A percentile compares a stretch with the other conserved stretches of the same genome.
phyloP scores from a whole-genome alignment of 441 rosid species.

The Viola pubescens region DNA sequence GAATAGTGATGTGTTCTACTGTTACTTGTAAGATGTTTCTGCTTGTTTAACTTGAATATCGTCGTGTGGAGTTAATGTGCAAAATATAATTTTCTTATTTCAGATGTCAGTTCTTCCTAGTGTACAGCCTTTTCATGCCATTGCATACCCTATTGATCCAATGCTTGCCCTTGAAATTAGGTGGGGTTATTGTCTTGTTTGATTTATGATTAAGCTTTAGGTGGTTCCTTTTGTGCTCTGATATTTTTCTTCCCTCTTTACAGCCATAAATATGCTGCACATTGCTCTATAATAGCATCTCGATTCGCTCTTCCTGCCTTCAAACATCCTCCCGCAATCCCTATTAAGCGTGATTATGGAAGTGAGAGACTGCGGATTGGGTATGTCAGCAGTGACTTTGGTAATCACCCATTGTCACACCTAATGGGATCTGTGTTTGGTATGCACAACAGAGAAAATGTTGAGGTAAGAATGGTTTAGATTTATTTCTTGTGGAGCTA shows the following conservation, averaged over 20 bases:
- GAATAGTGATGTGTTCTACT: constrained; percentile 3
- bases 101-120: constrained; percentile 95
- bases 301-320: constrained; percentile 77
- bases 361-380: constrained; percentile 80
- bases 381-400: constrained; percentile 97
- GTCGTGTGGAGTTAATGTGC: neutral
- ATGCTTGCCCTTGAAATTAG: constrained; percentile 96
- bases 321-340: constrained; percentile 58
- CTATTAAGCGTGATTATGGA: constrained; percentile 57
- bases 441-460: constrained; percentile 80
- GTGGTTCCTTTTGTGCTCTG: neutral
- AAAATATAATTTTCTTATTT: constrained; percentile 9
- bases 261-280: constrained; percentile 96
- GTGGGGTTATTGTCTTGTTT: constrained; percentile 26
- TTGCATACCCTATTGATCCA: constrained; percentile 95
- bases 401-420: constrained; percentile 98
- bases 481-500: neutral
- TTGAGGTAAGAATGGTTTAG: constrained; percentile 53
- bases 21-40: neutral
- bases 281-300: constrained; percentile 85
- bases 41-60: neutral
- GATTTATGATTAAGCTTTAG: neutral
- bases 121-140: constrained; percentile 99
- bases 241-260: constrained; percentile 12
- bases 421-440: constrained; percentile 99